These are phyloP conservation scores for Dioscorea alata DNA, from an alignment of 106 monocot genomes.

Conservation along the genomic window DNA sequence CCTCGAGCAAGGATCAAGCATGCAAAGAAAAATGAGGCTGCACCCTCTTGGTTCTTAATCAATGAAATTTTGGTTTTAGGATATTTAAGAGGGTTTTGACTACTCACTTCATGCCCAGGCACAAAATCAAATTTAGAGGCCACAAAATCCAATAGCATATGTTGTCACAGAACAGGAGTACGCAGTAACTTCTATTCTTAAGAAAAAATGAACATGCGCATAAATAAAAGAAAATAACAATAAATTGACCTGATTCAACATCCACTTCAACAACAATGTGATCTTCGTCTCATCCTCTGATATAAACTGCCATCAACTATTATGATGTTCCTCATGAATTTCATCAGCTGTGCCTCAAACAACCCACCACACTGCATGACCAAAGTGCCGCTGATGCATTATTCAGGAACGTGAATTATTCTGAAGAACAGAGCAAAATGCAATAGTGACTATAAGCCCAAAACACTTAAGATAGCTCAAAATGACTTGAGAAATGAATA, in stretches of 20 bases:
- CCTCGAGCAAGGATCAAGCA: too few species aligned
- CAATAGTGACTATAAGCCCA: too few species aligned
- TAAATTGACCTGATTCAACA: conserved; percentile 41
- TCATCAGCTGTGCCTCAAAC: conserved; percentile 6
- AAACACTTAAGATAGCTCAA: too few species aligned
- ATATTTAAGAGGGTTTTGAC: too few species aligned
- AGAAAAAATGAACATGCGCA: neutral
- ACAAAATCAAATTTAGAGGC: neutral
- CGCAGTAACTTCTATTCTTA: neutral
- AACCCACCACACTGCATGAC: conserved; percentile 5
- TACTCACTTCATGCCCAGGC: neutral
- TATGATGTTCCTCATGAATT: conserved; percentile 5
- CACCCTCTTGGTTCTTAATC: too few species aligned
- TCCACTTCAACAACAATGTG: conserved; percentile 33
- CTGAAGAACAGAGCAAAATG: too few species aligned
- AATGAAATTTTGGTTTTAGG: too few species aligned
- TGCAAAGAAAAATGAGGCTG: too few species aligned
- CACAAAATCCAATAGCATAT: too few species aligned
- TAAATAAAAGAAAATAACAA: neutral
- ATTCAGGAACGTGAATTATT: conserved; percentile 1
- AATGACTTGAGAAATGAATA: too few species aligned
- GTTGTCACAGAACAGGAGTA: too few species aligned
- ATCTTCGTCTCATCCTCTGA: conserved; percentile 4
- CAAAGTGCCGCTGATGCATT: conserved; percentile 1
- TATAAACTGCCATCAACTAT: conserved; percentile 1